Evolutionary conservation across 2,329 filamentous ascomycete species (phyloP), one percentile per base, ranked within the genome.

Genomic region (Ilyonectria robusta): DNA sequence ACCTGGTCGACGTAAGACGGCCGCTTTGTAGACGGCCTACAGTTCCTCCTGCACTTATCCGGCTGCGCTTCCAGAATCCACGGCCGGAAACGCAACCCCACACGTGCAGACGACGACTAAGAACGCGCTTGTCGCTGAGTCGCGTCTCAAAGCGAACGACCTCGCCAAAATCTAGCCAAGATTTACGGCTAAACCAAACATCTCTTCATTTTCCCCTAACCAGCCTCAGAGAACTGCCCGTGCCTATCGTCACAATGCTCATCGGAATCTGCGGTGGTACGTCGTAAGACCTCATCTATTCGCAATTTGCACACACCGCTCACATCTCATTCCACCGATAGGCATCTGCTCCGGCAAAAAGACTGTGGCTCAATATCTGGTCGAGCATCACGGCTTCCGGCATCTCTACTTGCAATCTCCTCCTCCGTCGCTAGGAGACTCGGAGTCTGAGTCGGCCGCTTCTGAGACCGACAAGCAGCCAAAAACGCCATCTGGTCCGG

Each of bases 301-400:
- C 44, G 13, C 48, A 47, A 53, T 40, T 50, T 42, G 15, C 26
- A 59, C 60, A 51, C 17, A 26, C 62, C 11, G 17, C 40, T 55
- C 29, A 59, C 54, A 5, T 56, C 70, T 72, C 62, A 70, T 63
- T 58, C 23, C 54, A 47, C 23, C 19, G 21, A 26, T 77, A 96
- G 95, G 93, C 77, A 95, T 98, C 76, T 98, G 95, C 84, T 91
- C 95, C 55, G 96, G 96, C 76, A 98, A 98, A 84, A 91, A 91
- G 78, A 94, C 94, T 10, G 93, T 98, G 71, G 94, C 94, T 65
- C 89, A 93, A 61, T 98, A 97, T 79, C 89, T 99, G 9, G 89
- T 95, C 70, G 88, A 94, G 70, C 89, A 95, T 71, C 93, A 98
- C 81, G 90, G 89, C 68, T 99, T 98, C 82, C 90, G 88, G 67